Evolutionary conservation across 1,284 basidiomycete species (phyloP).

Genomic region (Hymenochaete sp.): DNA sequence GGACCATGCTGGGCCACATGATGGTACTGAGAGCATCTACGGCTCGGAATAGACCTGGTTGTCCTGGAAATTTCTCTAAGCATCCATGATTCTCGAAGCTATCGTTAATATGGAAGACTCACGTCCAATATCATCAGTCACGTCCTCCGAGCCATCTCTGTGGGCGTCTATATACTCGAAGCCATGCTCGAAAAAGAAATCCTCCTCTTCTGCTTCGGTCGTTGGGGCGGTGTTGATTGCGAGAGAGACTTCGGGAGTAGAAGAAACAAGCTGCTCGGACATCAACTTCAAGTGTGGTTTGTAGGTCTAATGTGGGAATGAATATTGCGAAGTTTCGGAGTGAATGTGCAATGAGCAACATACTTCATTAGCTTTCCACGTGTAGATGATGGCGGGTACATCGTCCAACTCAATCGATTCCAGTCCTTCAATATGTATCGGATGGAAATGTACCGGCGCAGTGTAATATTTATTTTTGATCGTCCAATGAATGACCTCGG

Average conservation of each 20-base stretch:
- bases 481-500: constrained; percentile 53
- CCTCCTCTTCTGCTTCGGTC: constrained; percentile 46
- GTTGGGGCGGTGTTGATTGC: constrained; percentile 37
- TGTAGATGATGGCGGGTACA: constrained; percentile 63
- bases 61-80: constrained; percentile 27
- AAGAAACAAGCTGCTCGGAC: constrained; percentile 36
- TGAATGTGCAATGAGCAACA: not conserved
- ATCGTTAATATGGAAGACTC: not conserved
- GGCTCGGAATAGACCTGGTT: constrained; percentile 56
- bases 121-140: not conserved
- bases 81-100: not conserved
- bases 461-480: constrained; percentile 82
- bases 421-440: constrained; percentile 37
- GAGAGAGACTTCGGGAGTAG: constrained; percentile 60
- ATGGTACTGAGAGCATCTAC: constrained; percentile 72
- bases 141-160: not conserved
- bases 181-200: constrained; percentile 53
- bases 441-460: constrained; percentile 63
- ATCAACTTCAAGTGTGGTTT: constrained; percentile 44
- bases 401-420: constrained; percentile 30
- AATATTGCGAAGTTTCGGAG: constrained; percentile 3
- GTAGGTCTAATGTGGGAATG: constrained; percentile 37
- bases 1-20: constrained; percentile 75
- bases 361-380: constrained; percentile 61
- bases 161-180: constrained; percentile 62